These are phyloP conservation scores for Picochlorum sp. DNA, from an alignment of 139 green algal genomes.

Conservation along the genomic window DNA sequence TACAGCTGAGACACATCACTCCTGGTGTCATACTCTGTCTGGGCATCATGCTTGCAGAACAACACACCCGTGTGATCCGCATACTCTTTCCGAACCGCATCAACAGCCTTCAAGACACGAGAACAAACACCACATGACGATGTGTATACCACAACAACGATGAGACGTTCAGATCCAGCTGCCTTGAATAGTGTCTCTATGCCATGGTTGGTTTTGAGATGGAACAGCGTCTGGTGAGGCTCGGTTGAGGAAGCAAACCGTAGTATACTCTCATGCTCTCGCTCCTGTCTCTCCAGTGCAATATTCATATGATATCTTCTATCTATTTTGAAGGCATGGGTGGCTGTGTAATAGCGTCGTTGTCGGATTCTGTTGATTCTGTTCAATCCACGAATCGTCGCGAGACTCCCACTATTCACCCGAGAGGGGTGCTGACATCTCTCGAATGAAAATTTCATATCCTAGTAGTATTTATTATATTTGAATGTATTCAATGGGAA, in stretches of 20 bases:
- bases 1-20: constrained; percentile 26
- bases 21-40: constrained; percentile 25
- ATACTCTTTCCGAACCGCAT: constrained; percentile 11
- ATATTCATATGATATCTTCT: constrained; percentile 32
- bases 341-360: not conserved
- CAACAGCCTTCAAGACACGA: constrained; percentile 2
- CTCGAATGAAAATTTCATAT: too few relatives aligned
- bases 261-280: constrained; percentile 1
- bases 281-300: constrained; percentile 30
- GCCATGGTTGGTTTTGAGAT: constrained; percentile 14
- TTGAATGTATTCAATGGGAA: too few relatives aligned
- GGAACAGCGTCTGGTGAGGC: not conserved
- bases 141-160: constrained; percentile 23
- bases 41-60: constrained; percentile 26
- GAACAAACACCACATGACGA: constrained; percentile 27
- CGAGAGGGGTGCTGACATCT: too few relatives aligned
- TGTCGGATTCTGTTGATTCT: not conserved
- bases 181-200: constrained; percentile 10
- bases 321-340: constrained; percentile 15
- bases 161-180: too few relatives aligned
- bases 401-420: too few relatives aligned
- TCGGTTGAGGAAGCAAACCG: too few relatives aligned
- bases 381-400: too few relatives aligned
- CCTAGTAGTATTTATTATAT: too few relatives aligned
- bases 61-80: constrained; percentile 14